Base-by-base conservation (phyloP, 371 early-diverging fungal genomes). In the Mortierella sp. region DNA sequence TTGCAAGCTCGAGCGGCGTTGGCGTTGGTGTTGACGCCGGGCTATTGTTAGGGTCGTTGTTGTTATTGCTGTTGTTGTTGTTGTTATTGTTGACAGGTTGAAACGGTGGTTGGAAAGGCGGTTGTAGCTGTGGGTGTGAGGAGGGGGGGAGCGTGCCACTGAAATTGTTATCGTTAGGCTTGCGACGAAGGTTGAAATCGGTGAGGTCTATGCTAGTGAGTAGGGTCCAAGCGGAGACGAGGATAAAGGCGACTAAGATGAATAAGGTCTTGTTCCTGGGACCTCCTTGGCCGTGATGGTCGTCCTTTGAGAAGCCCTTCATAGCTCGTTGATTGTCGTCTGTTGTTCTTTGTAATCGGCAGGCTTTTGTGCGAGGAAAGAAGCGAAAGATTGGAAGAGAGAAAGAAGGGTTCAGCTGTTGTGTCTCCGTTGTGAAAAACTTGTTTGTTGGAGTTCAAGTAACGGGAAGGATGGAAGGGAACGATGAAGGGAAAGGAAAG, bases 201-300 rank as follows among this genome's bases (percentile, higher is more conserved):
- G 67, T 4, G 13, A 76, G 64, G n/a, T 76, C 76, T 10, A 76
- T 64, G 31, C n/a, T 76, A 48, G 50, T 57, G 57, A 80, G 51
- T 24, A 80, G 73, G 46, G 72, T 72, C 73, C 69, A 80, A n/a
- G 59, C 80, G 2, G 76, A 71, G 71, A 73, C 21, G 54, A 76
- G 34, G 57, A 80, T 69, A 55, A 80, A 51, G 51, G 76, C 26
- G 59, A 50, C 55, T n/a, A 80, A 26, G 51, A 55, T 34, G 19
- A 67, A 31, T 14, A 80, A 31, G 5, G 73, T 72, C 46, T 51
- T 46, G 37, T 75, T 71, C 19, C 24, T 37, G 0, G 40, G 67
- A 40, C 67, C 10, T 0, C 50, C 50, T 50, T 50, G 50, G 50
- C 14, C 67, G 10, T 24, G 67, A 67, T 37, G 67, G 2, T 11